Evolutionary conservation across 441 rosid genomes (phyloP), one percentile per base, ranked within the genome.

Genomic region (Corymbia calophylla): DNA sequence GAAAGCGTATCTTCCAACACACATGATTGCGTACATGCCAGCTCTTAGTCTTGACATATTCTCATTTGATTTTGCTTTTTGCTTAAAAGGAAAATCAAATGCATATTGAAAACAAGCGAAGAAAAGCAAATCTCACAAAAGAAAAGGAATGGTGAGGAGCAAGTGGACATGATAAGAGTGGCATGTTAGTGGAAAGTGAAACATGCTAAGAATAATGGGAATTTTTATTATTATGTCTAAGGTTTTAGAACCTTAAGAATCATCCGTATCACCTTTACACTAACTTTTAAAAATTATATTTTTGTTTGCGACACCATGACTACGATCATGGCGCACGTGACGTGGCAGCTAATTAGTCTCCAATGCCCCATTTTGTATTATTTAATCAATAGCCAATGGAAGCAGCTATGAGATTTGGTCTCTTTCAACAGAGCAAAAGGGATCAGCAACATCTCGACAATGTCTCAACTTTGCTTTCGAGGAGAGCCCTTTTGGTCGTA

Each of bases 121-220:
- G 87, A 51, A 77, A 77, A 77, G 53, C 51, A 44, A 77, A 44
- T 77, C 84, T 14, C 7, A 77, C 84, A 44, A 44, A 77, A 77
- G 25, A 64, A 62, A 73, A 31, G 44, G 54, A 39, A 53, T 47
- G 62, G 31, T 27, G 66, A 49, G 39, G 56, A 47, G 66, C 85
- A 60, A 84, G 64, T 86, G 89, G 90, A 91, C 91, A 90, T 49
- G 90, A 87, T 70, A 86, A 86, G 87, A 90, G 91, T 70, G 53
- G 90, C 56, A 89, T 90, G 92, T 80, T 19, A 86, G 80, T 64
- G 39, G 31, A 68, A 88, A 88, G 73, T 91, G 91, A 90, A 91
- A 87, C 93, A 91, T 17, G 88, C 86, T 86, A 84, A 89, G n/a
- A 39, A 77, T 77, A 44, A 18, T 80, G 55, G 87, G 64, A 58